phyloP scores from a whole-genome alignment of 352 stramenopile genomes.

The Phytophthora citricola region DNA sequence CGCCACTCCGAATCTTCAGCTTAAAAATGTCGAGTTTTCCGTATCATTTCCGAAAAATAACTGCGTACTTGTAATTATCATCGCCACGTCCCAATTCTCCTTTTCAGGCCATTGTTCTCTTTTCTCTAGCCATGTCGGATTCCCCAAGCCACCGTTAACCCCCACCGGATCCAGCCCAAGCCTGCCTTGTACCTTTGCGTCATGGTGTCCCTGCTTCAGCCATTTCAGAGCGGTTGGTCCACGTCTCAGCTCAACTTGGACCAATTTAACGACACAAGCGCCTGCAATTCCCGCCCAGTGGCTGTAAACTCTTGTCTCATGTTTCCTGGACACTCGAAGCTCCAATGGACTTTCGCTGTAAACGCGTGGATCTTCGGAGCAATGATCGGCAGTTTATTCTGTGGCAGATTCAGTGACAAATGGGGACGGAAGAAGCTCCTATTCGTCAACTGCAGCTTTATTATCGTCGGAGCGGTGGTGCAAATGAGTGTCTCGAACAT shows the following conservation, averaged over 20 bases:
- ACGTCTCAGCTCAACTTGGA: conserved; percentile 61
- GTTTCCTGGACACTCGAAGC: conserved; percentile 60
- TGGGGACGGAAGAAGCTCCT: conserved; percentile 33
- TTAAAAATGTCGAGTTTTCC: neutral
- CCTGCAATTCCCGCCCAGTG: conserved; percentile 49
- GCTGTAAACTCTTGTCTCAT: conserved; percentile 52
- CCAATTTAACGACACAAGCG: conserved; percentile 48
- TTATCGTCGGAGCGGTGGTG: conserved; percentile 38
- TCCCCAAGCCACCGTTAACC: neutral
- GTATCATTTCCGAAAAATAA: no score
- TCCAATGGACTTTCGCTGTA: conserved; percentile 42
- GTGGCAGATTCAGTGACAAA: conserved; percentile 36
- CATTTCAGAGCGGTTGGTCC: conserved; percentile 65
- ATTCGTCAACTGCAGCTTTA: conserved; percentile 38
- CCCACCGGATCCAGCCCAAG: conserved; percentile 24
- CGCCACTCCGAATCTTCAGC: neutral
- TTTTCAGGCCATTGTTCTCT: neutral
- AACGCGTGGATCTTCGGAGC: conserved; percentile 63
- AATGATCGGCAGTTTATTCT: conserved; percentile 55
- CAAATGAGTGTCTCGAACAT: conserved; percentile 37
- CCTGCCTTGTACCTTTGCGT: conserved; percentile 50
- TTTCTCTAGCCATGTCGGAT: neutral
- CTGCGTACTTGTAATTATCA: no score
- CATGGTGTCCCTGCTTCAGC: conserved; percentile 44
- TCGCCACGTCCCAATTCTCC: conserved; percentile 16